Conservation (phyloP, 1,284 basidiomycete genomes). For the Melanopsichium pennsylvanicum region DNA sequence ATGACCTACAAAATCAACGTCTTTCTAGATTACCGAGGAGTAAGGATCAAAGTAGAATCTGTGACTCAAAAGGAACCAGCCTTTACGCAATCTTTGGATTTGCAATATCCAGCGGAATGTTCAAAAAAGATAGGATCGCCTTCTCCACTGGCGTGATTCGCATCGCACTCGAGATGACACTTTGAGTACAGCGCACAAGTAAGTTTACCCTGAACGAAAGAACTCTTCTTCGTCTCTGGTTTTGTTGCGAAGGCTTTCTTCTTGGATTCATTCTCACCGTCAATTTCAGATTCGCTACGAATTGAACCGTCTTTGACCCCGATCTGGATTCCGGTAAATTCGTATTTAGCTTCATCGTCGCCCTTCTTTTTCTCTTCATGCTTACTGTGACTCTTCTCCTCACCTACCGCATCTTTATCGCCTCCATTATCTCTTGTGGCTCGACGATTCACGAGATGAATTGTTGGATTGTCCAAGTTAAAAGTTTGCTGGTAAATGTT, state of each 20-base stretch:
- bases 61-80: no score
- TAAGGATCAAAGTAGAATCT: no score
- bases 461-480: slow-evolving; percentile 7
- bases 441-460: slow-evolving; percentile 5
- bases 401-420: no score
- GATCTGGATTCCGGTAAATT: no score
- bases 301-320: no score
- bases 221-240: slow-evolving; percentile 21
- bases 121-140: slow-evolving; percentile 17
- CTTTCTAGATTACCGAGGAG: no score
- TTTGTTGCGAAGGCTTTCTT: slow-evolving; percentile 7
- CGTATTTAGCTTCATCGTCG: no score
- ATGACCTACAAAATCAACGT: no score
- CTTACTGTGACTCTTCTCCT: no score
- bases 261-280: not conserved
- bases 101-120: slow-evolving; percentile 8
- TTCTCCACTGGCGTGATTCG: slow-evolving; percentile 3
- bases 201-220: slow-evolving; percentile 20
- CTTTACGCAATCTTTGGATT: slow-evolving; percentile 7
- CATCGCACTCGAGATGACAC: slow-evolving; percentile 15
- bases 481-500: slow-evolving; percentile 32
- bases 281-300: no score
- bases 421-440: not conserved
- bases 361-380: not conserved
- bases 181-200: slow-evolving; percentile 26